Evolutionary conservation across 768 basidiomycete species (phyloP).

Genomic region (Psilocybe subaeruginosa): DNA sequence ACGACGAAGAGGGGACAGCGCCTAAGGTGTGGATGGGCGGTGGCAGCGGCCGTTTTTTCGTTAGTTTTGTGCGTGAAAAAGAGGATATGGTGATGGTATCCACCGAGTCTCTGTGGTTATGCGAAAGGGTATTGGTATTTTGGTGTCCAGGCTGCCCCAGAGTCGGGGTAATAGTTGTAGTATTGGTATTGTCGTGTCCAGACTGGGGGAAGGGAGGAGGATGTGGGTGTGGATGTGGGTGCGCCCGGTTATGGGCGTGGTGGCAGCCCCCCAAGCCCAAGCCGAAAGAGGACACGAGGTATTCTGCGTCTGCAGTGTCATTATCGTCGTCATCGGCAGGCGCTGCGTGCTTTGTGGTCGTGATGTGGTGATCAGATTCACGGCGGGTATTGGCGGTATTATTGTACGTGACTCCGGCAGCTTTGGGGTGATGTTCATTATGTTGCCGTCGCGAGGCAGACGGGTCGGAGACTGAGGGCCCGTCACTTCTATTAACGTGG

Average conservation of each 20-base stretch:
- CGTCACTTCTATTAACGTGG: neutral
- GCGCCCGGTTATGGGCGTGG: neutral
- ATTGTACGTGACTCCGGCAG: neutral
- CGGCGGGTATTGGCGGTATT: neutral
- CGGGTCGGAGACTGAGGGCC: neutral
- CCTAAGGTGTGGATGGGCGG: neutral
- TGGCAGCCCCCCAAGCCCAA: neutral
- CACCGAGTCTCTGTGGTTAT: neutral
- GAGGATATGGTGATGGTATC: neutral
- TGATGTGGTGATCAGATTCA: neutral
- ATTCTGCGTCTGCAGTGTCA: neutral
- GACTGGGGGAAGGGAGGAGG: too few relatives aligned
- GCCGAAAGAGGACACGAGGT: neutral
- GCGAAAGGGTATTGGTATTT: neutral
- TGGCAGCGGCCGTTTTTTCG: neutral
- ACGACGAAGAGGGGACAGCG: neutral
- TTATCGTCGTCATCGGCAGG: conserved; percentile 11
- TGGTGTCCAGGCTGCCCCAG: too few relatives aligned
- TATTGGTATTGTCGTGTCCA: neutral
- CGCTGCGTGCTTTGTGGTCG: neutral
- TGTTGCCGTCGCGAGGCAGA: neutral
- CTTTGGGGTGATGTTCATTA: neutral
- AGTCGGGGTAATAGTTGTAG: too few relatives aligned
- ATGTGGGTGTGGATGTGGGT: too few relatives aligned
- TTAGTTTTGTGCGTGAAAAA: neutral